Evolutionary conservation across 345 rosid genomes (phyloP).

Genomic region (Mercurialis annua): DNA sequence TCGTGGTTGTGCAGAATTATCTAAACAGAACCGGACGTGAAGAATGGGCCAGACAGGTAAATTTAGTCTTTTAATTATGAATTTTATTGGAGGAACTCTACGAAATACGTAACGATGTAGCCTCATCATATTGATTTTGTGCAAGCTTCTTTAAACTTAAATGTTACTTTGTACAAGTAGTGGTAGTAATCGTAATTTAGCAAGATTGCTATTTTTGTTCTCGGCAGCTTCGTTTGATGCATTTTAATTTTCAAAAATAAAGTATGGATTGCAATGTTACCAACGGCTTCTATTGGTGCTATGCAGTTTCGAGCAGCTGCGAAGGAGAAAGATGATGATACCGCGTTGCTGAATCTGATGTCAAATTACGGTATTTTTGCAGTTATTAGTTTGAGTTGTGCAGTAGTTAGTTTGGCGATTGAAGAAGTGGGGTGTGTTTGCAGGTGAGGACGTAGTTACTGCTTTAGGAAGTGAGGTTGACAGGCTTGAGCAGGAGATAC

Average conservation of each 20-base stretch:
- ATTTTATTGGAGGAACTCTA: not conserved
- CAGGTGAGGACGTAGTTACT: constrained; percentile 97
- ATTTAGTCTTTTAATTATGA: not conserved
- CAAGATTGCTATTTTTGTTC: not conserved
- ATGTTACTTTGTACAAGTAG: not conserved
- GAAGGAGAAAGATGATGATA: constrained; percentile 52
- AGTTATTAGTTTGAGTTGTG: not conserved
- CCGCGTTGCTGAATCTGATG: constrained; percentile 76
- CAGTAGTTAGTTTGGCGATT: not conserved
- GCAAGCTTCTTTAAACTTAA: not conserved
- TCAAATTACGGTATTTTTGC: constrained; percentile 68
- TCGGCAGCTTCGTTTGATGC: not conserved
- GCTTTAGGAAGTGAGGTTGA: constrained; percentile 99
- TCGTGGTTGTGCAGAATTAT: constrained; percentile 80
- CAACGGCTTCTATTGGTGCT: constrained; percentile 19
- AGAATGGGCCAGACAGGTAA: constrained; percentile 90
- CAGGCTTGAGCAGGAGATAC: constrained; percentile 90
- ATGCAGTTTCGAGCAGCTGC: constrained; percentile 76
- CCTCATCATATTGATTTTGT: not conserved
- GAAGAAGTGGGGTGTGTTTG: constrained; percentile 7
- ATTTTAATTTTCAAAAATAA: not conserved
- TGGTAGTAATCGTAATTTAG: not conserved
- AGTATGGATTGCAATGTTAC: not conserved
- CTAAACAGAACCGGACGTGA: constrained; percentile 71
- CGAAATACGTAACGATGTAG: not conserved